A percentile compares a stretch with the other conserved stretches of the same genome.
Conservation (phyloP, 140 eudicot genomes). For the Flaveria floridana region DNA sequence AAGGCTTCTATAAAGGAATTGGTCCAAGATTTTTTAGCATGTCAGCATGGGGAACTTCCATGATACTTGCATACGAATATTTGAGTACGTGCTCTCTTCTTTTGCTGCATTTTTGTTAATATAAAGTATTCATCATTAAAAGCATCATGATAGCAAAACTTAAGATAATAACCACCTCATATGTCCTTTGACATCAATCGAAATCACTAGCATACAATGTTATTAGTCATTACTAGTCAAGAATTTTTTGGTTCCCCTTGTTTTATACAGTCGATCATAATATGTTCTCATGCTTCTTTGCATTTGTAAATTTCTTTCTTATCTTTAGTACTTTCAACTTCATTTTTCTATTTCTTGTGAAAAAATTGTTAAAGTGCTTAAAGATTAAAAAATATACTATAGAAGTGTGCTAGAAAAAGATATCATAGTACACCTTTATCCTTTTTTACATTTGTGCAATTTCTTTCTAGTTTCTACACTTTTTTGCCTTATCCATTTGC, state of each 20-base stretch:
- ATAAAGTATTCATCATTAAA: constrained; percentile 11
- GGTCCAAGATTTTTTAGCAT: constrained; percentile 98
- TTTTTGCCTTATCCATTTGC: not conserved
- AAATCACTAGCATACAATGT: constrained; percentile 3
- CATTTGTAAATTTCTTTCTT: not conserved
- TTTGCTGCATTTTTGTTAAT: not conserved
- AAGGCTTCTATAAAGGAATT: constrained; percentile 82
- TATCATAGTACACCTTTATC: not conserved
- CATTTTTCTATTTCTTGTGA: not conserved
- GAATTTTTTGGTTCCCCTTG: not conserved
- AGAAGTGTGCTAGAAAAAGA: not conserved
- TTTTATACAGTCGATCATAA: not conserved
- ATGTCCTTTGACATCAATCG: not conserved
- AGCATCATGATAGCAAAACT: constrained; percentile 16
- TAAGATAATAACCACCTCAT: not conserved
- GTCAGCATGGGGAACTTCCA: constrained; percentile 99
- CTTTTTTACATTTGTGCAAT: not conserved
- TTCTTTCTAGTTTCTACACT: not conserved
- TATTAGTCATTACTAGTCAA: not conserved
- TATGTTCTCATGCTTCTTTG: not conserved
- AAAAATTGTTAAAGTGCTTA: not conserved
- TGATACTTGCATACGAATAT: constrained; percentile 95
- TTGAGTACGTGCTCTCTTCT: constrained; percentile 51
- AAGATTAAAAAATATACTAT: not conserved
- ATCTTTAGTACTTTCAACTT: not conserved